Percentiles rank a stretch among this genome's conserved stretches.
Conservation (phyloP, 176 grass and related monocot species). For the Triticum timopheevii region DNA sequence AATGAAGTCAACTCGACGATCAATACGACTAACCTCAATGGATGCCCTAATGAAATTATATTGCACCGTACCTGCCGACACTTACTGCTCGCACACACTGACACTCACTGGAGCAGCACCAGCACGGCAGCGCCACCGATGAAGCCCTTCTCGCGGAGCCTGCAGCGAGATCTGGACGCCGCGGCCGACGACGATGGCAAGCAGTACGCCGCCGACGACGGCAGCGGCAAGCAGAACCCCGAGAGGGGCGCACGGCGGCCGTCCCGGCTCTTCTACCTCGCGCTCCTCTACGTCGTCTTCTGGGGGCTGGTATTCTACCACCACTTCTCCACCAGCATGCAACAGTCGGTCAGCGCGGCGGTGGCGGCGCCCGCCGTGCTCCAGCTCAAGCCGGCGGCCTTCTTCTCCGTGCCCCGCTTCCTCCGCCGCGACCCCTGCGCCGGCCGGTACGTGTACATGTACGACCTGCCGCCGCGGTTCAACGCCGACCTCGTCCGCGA, state of each 20-base stretch:
- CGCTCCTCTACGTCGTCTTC: neutral
- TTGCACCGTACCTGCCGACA: too few species aligned
- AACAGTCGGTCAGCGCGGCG: neutral
- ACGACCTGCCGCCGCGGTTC: constrained; percentile 55
- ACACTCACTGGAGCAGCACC: too few species aligned
- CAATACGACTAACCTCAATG: too few species aligned
- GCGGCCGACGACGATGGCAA: neutral
- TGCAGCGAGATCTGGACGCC: neutral
- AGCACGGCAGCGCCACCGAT: neutral
- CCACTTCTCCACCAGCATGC: neutral
- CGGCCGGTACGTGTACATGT: constrained; percentile 53
- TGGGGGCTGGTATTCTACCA: neutral
- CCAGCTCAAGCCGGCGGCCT: neutral
- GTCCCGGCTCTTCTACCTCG: neutral
- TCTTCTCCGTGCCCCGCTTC: neutral
- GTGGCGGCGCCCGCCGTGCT: neutral
- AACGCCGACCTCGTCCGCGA: constrained; percentile 47
- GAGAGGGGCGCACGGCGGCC: neutral
- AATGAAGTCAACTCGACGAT: too few species aligned
- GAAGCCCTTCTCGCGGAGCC: neutral
- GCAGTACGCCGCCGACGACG: neutral
- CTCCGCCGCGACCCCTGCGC: constrained; percentile 19
- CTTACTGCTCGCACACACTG: too few species aligned
- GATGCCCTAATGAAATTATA: too few species aligned
- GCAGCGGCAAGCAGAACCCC: neutral